Base-by-base conservation (phyloP, 2,329 filamentous ascomycete species). In the Sphaerostilbella broomeana region DNA sequence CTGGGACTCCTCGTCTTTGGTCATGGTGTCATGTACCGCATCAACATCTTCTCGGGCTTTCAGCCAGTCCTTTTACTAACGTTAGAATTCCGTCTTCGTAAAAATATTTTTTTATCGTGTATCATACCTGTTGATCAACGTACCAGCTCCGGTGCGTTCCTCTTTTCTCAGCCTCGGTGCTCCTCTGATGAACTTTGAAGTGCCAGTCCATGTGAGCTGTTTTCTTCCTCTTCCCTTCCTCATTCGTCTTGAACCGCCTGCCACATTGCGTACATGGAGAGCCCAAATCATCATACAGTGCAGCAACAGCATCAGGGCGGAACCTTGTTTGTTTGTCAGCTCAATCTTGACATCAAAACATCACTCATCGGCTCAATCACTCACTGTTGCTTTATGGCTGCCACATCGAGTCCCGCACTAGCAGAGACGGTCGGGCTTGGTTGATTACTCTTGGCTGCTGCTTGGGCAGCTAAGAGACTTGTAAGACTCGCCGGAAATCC, bases 171-270 rank as follows among this genome's bases (percentile, higher is more conserved):
- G 85, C 82, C 51, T 97, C 90, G 3, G 81, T 80, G 63, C 94
- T 86, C 31, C 88, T 82, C 54, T 89, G 84, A 55, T 95, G 90
- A 17, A 90, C 89, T 41, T 84, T 81, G 66, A 98, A 98, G 62
- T 98, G 92, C 92, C 92, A 98, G 63, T 98, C 92, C 70, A 98
- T 81, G 58, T 98, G 92, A 3, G 83, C 79, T 17, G 82, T 86
- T 67, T 97, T 97, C 68, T 84, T 85, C 57, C 82, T 81, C 53
- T 79, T 84, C 10, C 90, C 90, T 48, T 85, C 79, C 10, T 81
- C 77, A 34, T 86, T 85, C 4, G 77, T 76, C 38, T 75, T 75
- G 60, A 98, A 98, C 2, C 92, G 81, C 44, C 89, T 78, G 17
- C 90, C 92, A 58, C 92, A 98, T 43, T 90, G 90, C 10, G 83